Percentiles rank a stretch among this genome's conserved stretches.
These are phyloP conservation scores for Backusella circina DNA, from an alignment of 192 early-diverging fungal genomes.

Conservation along the genomic window DNA sequence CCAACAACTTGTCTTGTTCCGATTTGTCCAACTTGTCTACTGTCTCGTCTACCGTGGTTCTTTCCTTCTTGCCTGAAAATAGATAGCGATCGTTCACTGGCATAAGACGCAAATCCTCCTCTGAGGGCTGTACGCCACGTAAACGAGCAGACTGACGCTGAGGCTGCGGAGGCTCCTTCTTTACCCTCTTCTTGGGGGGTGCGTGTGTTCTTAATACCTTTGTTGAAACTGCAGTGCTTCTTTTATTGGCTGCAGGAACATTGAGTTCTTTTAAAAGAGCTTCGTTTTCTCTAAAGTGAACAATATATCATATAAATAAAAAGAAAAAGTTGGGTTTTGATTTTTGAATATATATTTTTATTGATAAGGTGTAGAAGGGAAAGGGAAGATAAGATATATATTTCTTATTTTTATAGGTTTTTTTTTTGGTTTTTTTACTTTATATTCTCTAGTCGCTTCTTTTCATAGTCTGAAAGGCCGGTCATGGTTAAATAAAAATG, in stretches of 20 bases:
- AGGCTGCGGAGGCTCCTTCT: slow-evolving; percentile 6
- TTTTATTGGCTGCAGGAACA: slow-evolving; percentile 10
- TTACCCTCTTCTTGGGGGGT: slow-evolving; percentile 9
- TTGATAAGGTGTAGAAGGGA: neutral
- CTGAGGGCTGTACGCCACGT: neutral
- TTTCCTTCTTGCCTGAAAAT: neutral
- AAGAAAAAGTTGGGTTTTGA: neutral
- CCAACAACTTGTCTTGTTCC: slow-evolving; percentile 12
- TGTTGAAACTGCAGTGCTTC: neutral
- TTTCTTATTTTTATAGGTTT: neutral
- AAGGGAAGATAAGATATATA: neutral
- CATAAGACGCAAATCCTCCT: neutral
- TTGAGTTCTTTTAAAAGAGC: slow-evolving; percentile 16
- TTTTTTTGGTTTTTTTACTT: slow-evolving; percentile 11
- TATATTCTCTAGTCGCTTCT: slow-evolving; percentile 31
- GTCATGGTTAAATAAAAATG: neutral
- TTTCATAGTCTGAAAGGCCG: slow-evolving; percentile 34
- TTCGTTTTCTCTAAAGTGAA: slow-evolving; percentile 15
- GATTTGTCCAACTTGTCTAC: slow-evolving; percentile 4
- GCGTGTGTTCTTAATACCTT: neutral
- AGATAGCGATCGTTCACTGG: neutral
- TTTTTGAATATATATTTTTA: neutral
- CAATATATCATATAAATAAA: neutral
- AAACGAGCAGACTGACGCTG: slow-evolving; percentile 16
- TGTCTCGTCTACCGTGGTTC: neutral